Evolutionary conservation across 441 rosid genomes (phyloP), one percentile per base, ranked within the genome.

Genomic region (Adansonia grandidieri): DNA sequence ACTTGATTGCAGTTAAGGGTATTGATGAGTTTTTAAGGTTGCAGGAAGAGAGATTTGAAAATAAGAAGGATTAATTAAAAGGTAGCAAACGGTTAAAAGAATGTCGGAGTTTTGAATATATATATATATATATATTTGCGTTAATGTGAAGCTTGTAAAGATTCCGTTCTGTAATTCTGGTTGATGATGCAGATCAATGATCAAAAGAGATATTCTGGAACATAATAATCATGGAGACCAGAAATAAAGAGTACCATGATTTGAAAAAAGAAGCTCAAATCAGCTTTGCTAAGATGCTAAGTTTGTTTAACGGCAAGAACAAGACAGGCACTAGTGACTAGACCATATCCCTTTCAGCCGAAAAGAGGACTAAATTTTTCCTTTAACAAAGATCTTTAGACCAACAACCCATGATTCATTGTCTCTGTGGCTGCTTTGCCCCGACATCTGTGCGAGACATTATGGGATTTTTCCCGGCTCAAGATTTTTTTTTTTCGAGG

Each of bases 361-460:
- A 73, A 73, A 73, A 40, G 28, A 56, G 9, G 63, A 15, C 9
- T 48, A 2, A 48, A 14, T 56, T 56, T 70, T 50, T 61, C 37
- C 37, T 70, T 24, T 61, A 22, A 56, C 56, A 45, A 53, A 24
- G 28, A 71, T 51, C 22, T 51, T 53, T 6, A 71, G 2, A 10
- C 15, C 73, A 51, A 6, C 24, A 3, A 54, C 62, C 24, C 7
- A 2, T 13, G 8, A 64, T 69, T 5, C 47, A 0, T 32, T 42
- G 80, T 72, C 56, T 62, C 71, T 63, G 51, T 48, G 4, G 71
- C 70, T 72, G 71, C 73, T 78, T 64, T 79, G 32, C 40, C 17
- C 73, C 74, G 66, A 64, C 77, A 79, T 42, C 22, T 28, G 32
- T 53, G 58, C 64, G 14, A 15, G 11, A 53, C 65, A 63, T 50